These are phyloP conservation scores for Lepiota venenata DNA, from an alignment of 768 basidiomycete genomes.

Conservation along the genomic window DNA sequence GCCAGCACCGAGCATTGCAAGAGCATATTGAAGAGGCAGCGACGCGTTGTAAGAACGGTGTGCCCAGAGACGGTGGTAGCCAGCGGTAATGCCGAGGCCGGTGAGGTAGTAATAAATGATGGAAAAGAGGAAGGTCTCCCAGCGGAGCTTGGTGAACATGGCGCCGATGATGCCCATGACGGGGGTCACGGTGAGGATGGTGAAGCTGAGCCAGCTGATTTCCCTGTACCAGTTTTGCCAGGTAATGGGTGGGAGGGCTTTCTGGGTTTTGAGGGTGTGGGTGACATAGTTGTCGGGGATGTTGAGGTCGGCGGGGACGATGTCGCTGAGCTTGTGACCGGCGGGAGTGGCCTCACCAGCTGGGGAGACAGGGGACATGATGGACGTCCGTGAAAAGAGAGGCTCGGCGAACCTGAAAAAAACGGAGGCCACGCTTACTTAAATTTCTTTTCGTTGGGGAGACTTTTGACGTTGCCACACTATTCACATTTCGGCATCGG, in stretches of 20 bases:
- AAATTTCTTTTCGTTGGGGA: constrained; percentile 13
- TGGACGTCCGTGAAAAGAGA: constrained; percentile 9
- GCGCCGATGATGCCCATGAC: constrained; percentile 71
- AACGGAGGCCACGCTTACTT: constrained; percentile 4
- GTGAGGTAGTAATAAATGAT: constrained; percentile 38
- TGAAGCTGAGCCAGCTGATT: constrained; percentile 74
- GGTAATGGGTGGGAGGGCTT: constrained; percentile 63
- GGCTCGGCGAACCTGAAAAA: not conserved
- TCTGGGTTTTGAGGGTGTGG: constrained; percentile 65
- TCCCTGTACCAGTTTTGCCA: constrained; percentile 57
- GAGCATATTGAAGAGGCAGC: constrained; percentile 76
- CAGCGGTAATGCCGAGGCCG: constrained; percentile 88
- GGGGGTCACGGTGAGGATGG: constrained; percentile 73
- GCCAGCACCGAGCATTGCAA: constrained; percentile 85
- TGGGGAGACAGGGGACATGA: constrained; percentile 2
- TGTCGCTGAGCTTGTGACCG: constrained; percentile 17
- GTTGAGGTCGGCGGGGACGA: constrained; percentile 46
- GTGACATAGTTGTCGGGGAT: constrained; percentile 84
- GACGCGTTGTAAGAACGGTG: constrained; percentile 95
- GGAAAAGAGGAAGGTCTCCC: constrained; percentile 65
- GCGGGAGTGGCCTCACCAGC: not conserved
- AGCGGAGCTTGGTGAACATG: constrained; percentile 57
- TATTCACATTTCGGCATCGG: too few relatives aligned
- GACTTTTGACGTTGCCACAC: not conserved
- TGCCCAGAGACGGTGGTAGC: constrained; percentile 97